Percentiles rank a stretch among this genome's conserved stretches.
Evolutionary conservation across 1,284 basidiomycete genomes (phyloP).

Genomic region (Fomitopsis palustris): DNA sequence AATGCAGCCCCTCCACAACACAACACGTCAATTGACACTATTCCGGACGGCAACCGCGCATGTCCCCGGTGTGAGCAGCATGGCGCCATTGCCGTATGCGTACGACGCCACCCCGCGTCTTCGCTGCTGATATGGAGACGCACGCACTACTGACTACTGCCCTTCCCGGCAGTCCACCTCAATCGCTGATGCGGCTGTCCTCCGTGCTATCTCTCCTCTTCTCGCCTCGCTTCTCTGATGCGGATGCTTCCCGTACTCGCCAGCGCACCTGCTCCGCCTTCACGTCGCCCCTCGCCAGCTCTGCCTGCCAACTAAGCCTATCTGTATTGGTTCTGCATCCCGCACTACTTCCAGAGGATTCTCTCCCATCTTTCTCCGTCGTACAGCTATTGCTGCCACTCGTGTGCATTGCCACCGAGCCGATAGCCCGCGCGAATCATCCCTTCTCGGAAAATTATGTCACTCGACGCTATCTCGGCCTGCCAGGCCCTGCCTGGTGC

Average conservation of each 20-base stretch:
- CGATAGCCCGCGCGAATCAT: constrained; percentile 1
- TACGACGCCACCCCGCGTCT: constrained; percentile 1
- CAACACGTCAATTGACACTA: not conserved
- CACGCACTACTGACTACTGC: not conserved
- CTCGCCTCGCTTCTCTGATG: constrained; percentile 1
- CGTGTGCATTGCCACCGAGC: not conserved
- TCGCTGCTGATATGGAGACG: not conserved
- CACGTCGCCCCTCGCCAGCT: not conserved
- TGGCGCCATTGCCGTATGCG: not conserved
- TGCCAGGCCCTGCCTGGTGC: not conserved
- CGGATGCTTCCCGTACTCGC: constrained; percentile 3
- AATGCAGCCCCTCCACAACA: not conserved
- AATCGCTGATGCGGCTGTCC: not conserved
- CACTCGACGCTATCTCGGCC: constrained; percentile 2
- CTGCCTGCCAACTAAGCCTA: not conserved
- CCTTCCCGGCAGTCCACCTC: too few relatives aligned
- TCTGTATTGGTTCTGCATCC: not conserved
- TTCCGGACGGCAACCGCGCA: not conserved
- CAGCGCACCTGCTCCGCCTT: constrained; percentile 6
- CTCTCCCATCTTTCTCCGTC: not conserved
- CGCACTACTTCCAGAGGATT: not conserved
- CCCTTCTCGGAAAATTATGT: not conserved
- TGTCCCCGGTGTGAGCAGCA: not conserved
- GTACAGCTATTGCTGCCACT: not conserved
- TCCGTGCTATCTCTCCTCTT: not conserved